Evolutionary conservation across 345 rosid species (phyloP).

Genomic region (Lumnitzera racemosa): DNA sequence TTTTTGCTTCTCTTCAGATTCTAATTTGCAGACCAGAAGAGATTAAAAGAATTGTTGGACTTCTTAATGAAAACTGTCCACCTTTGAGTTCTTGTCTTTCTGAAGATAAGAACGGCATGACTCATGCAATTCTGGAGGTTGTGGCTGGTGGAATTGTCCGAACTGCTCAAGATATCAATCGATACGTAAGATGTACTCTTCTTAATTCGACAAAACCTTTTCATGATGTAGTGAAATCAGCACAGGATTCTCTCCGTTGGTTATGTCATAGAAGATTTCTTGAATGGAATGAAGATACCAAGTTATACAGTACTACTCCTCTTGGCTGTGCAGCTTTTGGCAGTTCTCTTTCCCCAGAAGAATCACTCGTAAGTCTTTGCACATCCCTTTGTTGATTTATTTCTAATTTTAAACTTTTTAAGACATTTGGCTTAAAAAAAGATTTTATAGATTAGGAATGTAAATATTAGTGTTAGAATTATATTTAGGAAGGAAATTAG

Average conservation of each 20-base stretch:
- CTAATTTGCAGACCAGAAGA: slow-evolving; percentile 84
- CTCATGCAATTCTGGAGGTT: slow-evolving; percentile 97
- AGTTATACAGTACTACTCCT: slow-evolving; percentile 76
- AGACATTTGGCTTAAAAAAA: not conserved
- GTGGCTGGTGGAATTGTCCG: slow-evolving; percentile 98
- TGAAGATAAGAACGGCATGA: slow-evolving; percentile 98
- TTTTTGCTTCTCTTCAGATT: slow-evolving; percentile 36
- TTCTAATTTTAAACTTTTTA: not conserved
- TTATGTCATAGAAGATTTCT: slow-evolving; percentile 84
- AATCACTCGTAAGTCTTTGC: slow-evolving; percentile 63
- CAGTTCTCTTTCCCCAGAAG: slow-evolving; percentile 97
- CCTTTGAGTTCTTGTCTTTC: slow-evolving; percentile 92
- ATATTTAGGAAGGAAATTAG: no score
- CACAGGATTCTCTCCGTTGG: slow-evolving; percentile 98
- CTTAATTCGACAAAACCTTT: slow-evolving; percentile 93
- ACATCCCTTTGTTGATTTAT: not conserved
- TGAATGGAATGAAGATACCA: slow-evolving; percentile 91
- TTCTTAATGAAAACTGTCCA: slow-evolving; percentile 78
- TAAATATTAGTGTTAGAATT: no score
- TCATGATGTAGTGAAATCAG: slow-evolving; percentile 91
- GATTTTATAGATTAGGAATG: no score
- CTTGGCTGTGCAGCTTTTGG: slow-evolving; percentile 98
- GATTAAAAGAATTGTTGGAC: slow-evolving; percentile 67
- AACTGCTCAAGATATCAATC: slow-evolving; percentile 82
- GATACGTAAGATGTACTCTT: slow-evolving; percentile 95